Conservation (phyloP, 352 stramenopile genomes). For the Phytophthora uliginosa region DNA sequence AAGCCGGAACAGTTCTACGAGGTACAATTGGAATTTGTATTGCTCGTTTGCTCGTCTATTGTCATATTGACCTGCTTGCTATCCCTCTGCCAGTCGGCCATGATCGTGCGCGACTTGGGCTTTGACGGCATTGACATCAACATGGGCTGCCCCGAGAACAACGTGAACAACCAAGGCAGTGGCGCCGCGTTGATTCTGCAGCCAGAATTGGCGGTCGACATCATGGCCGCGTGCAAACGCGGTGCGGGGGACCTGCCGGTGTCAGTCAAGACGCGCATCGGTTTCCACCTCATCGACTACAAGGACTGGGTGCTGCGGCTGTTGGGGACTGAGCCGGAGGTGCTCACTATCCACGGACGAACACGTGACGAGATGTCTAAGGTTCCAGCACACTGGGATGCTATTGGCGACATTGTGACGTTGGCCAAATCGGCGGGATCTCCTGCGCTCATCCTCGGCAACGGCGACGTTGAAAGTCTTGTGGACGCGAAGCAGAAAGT, state of each 20-base stretch:
- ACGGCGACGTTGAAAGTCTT: constrained; percentile 79
- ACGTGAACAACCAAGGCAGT: constrained; percentile 86
- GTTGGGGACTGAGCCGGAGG: constrained; percentile 74
- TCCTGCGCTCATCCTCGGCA: constrained; percentile 76
- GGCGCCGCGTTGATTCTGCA: constrained; percentile 76
- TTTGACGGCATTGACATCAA: constrained; percentile 92
- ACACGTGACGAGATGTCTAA: constrained; percentile 89
- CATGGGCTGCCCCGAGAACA: constrained; percentile 84
- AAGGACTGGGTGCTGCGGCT: constrained; percentile 79
- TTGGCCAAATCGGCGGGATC: constrained; percentile 65
- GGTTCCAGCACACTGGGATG: constrained; percentile 84
- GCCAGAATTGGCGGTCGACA: constrained; percentile 66
- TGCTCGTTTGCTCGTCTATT: neutral
- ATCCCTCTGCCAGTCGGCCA: constrained; percentile 56
- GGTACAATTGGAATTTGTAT: constrained; percentile 33
- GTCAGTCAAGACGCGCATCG: constrained; percentile 85
- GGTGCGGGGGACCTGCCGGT: constrained; percentile 73
- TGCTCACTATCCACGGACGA: constrained; percentile 82
- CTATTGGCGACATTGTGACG: constrained; percentile 77
- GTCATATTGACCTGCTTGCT: neutral
- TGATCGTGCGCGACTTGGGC: constrained; percentile 80
- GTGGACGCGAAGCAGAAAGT: constrained; percentile 75
- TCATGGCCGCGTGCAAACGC: constrained; percentile 77
- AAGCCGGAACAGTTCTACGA: constrained; percentile 90
- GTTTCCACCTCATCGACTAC: constrained; percentile 83